Evolutionary conservation across 352 stramenopile species (phyloP), one percentile per base, ranked within the genome.

Genomic region (Thraustotheca clavata): DNA sequence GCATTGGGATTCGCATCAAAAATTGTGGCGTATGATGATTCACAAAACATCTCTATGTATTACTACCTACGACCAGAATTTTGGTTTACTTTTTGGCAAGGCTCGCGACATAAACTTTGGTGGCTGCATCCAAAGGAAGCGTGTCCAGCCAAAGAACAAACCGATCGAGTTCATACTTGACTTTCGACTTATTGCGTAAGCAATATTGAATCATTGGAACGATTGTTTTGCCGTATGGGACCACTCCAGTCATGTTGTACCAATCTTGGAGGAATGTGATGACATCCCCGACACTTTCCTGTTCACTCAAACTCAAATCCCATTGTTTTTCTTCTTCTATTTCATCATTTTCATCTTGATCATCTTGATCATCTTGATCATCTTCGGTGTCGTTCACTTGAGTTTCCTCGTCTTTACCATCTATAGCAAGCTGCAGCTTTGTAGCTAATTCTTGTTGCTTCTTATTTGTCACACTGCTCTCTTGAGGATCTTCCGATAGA

Each of bases 261-360:
- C 82, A 91, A 68, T 91, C 82, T 62, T 91, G 81, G n/a, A 94
- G 66, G 63, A 94, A 94, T 18, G 68, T 73, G 29, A 77, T 66
- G 47, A 94, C 66, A 50, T 94, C 82, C 31, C 79, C 71, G 16
- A 89, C 49, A 27, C 66, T 73, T n/a, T 72, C 52, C 18, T 77
- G 79, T 5, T 72, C 78, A 26, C 74, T 72, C 11, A 62, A 74
- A 22, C 77, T 74, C 3, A 79, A 35, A 14, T 50, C 43, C 43
- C 43, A 50, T 14, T 22, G 27, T 34, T 73, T 62, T 52, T 78
- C 73, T 14, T 70, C 43, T 1, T 71, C 49, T 32, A 71, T 43
- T n/a, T 43, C 55, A 38, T 71, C 68, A 6, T 62, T 60, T 4
- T 20, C 22, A 4, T 49, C 26, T 7, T 31, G 26, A 11, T 67